Evolutionary conservation across 495 filamentous ascomycete species (phyloP).

Genomic region (Daldinia childiae): DNA sequence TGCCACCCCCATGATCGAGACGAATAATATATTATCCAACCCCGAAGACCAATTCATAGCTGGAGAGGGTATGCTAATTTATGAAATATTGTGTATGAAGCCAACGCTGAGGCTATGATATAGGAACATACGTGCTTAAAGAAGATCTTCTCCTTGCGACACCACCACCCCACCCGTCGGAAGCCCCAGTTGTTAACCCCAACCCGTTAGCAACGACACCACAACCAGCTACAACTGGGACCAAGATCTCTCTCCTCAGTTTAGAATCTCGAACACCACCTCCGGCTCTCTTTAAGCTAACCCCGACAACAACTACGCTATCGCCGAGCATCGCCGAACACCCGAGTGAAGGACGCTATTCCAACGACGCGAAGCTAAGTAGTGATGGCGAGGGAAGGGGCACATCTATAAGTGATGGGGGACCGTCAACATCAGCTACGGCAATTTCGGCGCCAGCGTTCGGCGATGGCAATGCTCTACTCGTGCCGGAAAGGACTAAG

Average conservation of each 20-base stretch:
- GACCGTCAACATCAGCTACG: constrained; percentile 43
- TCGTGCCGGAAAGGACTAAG: constrained; percentile 69
- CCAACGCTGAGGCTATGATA: constrained; percentile 23
- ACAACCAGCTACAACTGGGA: constrained; percentile 80
- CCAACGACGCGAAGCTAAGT: constrained; percentile 63
- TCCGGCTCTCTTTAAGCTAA: constrained; percentile 61
- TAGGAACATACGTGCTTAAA: constrained; percentile 86
- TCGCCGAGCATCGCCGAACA: constrained; percentile 67
- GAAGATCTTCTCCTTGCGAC: constrained; percentile 93
- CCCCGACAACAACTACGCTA: constrained; percentile 47
- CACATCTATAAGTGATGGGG: constrained; percentile 52
- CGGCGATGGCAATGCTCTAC: constrained; percentile 84
- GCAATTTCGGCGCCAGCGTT: constrained; percentile 70
- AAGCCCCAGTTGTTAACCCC: constrained; percentile 82
- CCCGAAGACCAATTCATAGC: constrained; percentile 85
- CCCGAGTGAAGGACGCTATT: constrained; percentile 68
- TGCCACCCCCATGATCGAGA: constrained; percentile 81
- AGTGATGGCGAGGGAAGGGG: constrained; percentile 58
- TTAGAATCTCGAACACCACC: constrained; percentile 69
- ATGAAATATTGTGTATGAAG: constrained; percentile 1
- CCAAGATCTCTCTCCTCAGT: constrained; percentile 81
- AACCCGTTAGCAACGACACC: constrained; percentile 90
- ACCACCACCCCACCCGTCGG: constrained; percentile 93
- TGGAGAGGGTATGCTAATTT: constrained; percentile 77
- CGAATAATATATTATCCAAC: constrained; percentile 85